These are phyloP conservation scores for Elasticomyces elasticus DNA, from an alignment of 495 filamentous ascomycete genomes.

Conservation along the genomic window DNA sequence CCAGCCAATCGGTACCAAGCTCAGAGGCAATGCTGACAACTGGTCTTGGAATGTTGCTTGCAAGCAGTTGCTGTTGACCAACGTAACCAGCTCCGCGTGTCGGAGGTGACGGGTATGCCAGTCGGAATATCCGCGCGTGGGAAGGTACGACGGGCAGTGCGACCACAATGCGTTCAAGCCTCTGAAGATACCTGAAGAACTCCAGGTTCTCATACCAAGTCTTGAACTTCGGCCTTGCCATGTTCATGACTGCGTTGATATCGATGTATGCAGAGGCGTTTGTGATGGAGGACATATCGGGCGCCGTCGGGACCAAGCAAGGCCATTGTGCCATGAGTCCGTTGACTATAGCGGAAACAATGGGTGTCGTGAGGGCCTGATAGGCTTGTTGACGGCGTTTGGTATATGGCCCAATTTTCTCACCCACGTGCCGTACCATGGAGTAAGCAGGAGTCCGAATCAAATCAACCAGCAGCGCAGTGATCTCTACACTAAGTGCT, in stretches of 20 bases:
- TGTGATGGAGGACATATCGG: not conserved
- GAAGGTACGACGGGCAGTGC: not conserved
- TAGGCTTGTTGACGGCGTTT: not conserved
- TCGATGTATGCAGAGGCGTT: conserved; percentile 1
- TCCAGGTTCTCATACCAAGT: conserved; percentile 31
- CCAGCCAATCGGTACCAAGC: not conserved
- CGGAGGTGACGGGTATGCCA: not conserved
- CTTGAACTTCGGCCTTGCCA: conserved; percentile 23
- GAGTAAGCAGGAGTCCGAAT: not conserved
- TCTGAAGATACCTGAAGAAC: conserved; percentile 24
- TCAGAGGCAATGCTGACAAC: not conserved
- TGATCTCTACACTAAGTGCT: not conserved
- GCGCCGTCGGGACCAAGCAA: conserved; percentile 3
- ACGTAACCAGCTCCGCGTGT: not conserved
- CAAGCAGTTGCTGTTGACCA: not conserved
- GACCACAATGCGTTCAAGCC: conserved; percentile 12
- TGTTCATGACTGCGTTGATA: not conserved
- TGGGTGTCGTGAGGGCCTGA: not conserved
- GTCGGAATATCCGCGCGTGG: not conserved
- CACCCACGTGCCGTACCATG: not conserved
- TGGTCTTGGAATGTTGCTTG: not conserved
- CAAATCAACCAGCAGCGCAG: not conserved
- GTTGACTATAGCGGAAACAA: not conserved
- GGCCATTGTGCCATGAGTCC: conserved; percentile 17
- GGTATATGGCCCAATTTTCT: not conserved